phyloP scores from a whole-genome alignment of 495 filamentous ascomycete genomes.

The Penicillium roqueforti region DNA sequence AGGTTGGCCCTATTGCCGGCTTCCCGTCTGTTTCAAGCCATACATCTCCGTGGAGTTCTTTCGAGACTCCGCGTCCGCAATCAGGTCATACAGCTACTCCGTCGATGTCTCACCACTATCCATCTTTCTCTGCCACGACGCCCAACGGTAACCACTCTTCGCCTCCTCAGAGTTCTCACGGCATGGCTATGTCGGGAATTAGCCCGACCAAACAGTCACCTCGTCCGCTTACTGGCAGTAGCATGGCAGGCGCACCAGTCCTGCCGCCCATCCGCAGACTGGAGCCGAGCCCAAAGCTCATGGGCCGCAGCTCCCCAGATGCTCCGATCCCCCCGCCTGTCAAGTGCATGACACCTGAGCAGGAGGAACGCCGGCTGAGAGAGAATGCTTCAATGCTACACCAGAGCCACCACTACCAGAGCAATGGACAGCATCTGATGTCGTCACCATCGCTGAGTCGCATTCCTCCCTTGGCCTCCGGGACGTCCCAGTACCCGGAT shows the following conservation, averaged over 20 bases:
- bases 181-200: conserved; percentile 57
- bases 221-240: conserved; percentile 45
- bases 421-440: conserved; percentile 31
- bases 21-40: conserved; percentile 35
- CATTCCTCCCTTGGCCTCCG: conserved; percentile 34
- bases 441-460: conserved; percentile 40
- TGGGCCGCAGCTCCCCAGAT: conserved; percentile 47
- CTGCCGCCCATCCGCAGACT: conserved; percentile 48
- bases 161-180: conserved; percentile 47
- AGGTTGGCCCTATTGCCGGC: conserved; percentile 45
- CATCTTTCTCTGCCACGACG: conserved; percentile 33
- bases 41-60: conserved; percentile 33
- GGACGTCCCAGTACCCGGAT: conserved; percentile 27
- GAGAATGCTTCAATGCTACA: conserved; percentile 37
- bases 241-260: conserved; percentile 42
- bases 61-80: conserved; percentile 32
- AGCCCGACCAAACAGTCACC: conserved; percentile 73
- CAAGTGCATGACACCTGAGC: conserved; percentile 48
- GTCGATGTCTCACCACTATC: conserved; percentile 26
- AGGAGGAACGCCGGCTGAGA: conserved; percentile 42
- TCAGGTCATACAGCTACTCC: conserved; percentile 23
- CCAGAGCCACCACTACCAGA: conserved; percentile 16
- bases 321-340: conserved; percentile 44
- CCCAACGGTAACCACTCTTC: conserved; percentile 39
- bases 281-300: conserved; percentile 47